These are phyloP conservation scores for Saccharomycopsis babjevae DNA, from an alignment of 805 yeast genomes.

Conservation along the genomic window DNA sequence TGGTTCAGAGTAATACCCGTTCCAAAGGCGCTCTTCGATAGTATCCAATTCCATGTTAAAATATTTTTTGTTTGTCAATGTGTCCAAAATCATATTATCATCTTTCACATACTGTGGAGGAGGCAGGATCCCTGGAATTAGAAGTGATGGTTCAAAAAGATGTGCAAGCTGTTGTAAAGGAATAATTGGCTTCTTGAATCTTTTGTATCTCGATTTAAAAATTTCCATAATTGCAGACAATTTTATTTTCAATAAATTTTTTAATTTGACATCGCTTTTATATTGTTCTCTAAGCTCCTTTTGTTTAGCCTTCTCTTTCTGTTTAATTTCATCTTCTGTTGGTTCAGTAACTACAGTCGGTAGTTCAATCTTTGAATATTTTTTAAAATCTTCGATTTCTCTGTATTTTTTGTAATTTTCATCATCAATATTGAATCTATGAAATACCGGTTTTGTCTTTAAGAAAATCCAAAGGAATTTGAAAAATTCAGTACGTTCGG, in stretches of 20 bases:
- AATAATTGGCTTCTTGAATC: conserved; percentile 83
- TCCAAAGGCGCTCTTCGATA: conserved; percentile 92
- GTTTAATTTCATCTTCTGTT: conserved; percentile 74
- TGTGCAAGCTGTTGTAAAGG: conserved; percentile 69
- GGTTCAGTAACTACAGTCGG: conserved; percentile 69
- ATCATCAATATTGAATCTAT: conserved; percentile 42
- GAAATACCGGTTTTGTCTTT: conserved; percentile 62
- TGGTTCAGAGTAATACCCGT: conserved; percentile 90
- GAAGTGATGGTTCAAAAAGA: conserved; percentile 52
- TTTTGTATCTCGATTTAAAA: conserved; percentile 74
- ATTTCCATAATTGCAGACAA: conserved; percentile 83
- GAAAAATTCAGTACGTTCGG: conserved; percentile 51
- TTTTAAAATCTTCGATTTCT: conserved; percentile 23
- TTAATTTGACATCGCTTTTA: conserved; percentile 68
- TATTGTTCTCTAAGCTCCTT: conserved; percentile 40
- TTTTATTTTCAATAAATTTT: conserved; percentile 76
- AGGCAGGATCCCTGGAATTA: conserved; percentile 15
- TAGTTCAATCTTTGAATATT: conserved; percentile 31
- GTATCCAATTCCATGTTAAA: conserved; percentile 90
- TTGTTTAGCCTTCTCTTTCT: conserved; percentile 40
- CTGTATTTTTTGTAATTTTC: conserved; percentile 25
- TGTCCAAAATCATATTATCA: conserved; percentile 74
- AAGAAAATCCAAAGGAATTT: conserved; percentile 43
- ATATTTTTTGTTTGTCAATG: conserved; percentile 59
- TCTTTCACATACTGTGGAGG: conserved; percentile 39